Conservation (phyloP, 352 stramenopile species). For the Phytophthora fragariae region DNA sequence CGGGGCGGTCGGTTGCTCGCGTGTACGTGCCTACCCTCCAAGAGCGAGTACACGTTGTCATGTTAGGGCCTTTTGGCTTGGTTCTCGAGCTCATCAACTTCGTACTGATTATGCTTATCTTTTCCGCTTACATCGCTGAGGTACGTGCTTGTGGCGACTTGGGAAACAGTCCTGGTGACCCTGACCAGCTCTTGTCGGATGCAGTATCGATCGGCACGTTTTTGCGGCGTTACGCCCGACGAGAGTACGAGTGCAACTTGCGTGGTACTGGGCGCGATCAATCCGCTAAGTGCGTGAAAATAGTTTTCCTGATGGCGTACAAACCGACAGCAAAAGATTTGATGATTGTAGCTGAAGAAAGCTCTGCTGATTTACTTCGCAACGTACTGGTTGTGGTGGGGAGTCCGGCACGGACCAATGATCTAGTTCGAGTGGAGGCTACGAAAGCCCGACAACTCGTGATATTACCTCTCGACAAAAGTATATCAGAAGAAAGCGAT, state of each 20-base stretch:
- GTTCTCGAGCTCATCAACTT: conserved; percentile 70
- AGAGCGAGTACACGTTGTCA: conserved; percentile 42
- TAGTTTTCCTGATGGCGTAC: conserved; percentile 32
- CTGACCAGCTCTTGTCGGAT: conserved; percentile 17
- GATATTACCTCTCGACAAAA: conserved; percentile 40
- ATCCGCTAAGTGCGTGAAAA: conserved; percentile 2
- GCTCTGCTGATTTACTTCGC: conserved; percentile 32
- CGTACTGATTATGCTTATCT: conserved; percentile 65
- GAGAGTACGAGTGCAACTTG: conserved; percentile 12
- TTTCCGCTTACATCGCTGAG: conserved; percentile 66
- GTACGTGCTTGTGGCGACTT: conserved; percentile 21
- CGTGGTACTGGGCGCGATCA: neutral
- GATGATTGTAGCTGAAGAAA: conserved; percentile 27
- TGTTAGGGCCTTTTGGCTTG: conserved; percentile 49
- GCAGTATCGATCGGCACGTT: conserved; percentile 30
- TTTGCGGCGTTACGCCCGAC: conserved; percentile 23
- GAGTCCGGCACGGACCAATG: conserved; percentile 34
- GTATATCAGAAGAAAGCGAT: conserved; percentile 28
- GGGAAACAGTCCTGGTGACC: neutral
- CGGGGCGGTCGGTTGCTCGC: conserved; percentile 38
- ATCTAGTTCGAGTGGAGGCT: conserved; percentile 40
- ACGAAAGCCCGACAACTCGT: conserved; percentile 40
- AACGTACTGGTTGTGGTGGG: conserved; percentile 45
- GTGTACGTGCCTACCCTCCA: conserved; percentile 62
- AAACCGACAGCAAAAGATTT: conserved; percentile 39